A percentile compares a stretch with the other conserved stretches of the same genome.
These are phyloP conservation scores for Conticribra weissflogii DNA, from an alignment of 108 stramenopile species.

Conservation along the genomic window DNA sequence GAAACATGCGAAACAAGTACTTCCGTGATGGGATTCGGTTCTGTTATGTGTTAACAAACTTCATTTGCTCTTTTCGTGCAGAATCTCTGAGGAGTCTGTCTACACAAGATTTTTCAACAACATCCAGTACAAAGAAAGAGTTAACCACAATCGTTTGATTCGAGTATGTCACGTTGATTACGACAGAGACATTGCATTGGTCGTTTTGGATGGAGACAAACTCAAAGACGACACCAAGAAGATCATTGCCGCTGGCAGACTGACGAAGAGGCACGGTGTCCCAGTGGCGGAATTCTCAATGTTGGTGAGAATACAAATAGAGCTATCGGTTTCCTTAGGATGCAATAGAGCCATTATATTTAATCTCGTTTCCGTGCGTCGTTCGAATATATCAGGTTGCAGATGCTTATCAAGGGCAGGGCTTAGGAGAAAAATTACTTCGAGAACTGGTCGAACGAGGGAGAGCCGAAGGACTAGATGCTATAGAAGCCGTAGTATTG, in stretches of 20 bases:
- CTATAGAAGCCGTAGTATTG: conserved; percentile 32
- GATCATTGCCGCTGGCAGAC: conserved; percentile 30
- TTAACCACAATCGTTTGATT: conserved; percentile 25
- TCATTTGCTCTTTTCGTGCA: too few species aligned
- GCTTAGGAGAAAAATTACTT: conserved; percentile 15
- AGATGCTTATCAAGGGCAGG: conserved; percentile 37
- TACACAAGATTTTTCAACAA: conserved; percentile 29
- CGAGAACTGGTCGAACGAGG: background rate
- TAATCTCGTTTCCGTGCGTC: too few species aligned
- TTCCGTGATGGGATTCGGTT: too few species aligned
- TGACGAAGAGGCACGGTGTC: conserved; percentile 36
- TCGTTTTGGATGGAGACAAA: conserved; percentile 35
- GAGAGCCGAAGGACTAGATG: conserved; percentile 8
- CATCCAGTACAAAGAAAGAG: conserved; percentile 33
- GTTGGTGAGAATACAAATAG: too few species aligned
- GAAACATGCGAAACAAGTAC: too few species aligned
- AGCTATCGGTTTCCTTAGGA: too few species aligned
- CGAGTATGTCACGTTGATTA: conserved; percentile 45
- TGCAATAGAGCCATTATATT: too few species aligned
- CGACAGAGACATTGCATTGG: conserved; percentile 39
- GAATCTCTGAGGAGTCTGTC: conserved; percentile 31
- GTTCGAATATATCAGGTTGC: too few species aligned
- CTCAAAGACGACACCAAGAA: conserved; percentile 15
- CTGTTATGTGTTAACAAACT: too few species aligned
- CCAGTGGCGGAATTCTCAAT: conserved; percentile 32